These are phyloP conservation scores for Vaccinium darrowii DNA, from an alignment of 148 eudicot genomes.

Conservation along the genomic window DNA sequence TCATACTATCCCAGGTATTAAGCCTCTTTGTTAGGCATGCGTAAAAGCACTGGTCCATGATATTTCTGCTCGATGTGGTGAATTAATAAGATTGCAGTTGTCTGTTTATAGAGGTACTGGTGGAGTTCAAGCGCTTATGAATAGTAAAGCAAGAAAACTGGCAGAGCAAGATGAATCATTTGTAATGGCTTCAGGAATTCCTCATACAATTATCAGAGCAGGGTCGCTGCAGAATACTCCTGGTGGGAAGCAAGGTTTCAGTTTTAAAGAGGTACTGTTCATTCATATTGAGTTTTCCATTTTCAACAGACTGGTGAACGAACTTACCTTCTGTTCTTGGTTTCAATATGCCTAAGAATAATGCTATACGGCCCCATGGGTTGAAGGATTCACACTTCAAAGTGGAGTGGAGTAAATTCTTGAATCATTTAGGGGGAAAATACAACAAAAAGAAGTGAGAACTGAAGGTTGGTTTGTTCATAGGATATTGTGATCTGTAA, in stretches of 20 bases:
- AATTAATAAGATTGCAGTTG: constrained; percentile 71
- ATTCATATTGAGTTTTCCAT: not conserved
- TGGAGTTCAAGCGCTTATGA: constrained; percentile 82
- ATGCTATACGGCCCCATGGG: not conserved
- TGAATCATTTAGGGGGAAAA: not conserved
- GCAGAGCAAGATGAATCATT: constrained; percentile 77
- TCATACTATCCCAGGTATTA: constrained; percentile 81
- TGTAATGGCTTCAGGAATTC: constrained; percentile 55
- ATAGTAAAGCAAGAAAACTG: constrained; percentile 60
- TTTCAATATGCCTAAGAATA: not conserved
- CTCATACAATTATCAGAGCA: constrained; percentile 80
- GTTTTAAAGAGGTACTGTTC: constrained; percentile 63
- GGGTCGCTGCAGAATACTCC: constrained; percentile 63
- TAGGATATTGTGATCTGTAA: not conserved
- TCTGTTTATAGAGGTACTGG: constrained; percentile 76
- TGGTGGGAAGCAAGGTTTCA: constrained; percentile 82
- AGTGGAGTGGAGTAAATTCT: not conserved
- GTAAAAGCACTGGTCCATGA: not conserved
- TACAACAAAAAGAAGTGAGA: not conserved
- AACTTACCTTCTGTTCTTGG: not conserved
- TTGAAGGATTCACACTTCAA: not conserved
- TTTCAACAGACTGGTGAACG: not conserved
- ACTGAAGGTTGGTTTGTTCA: not conserved
- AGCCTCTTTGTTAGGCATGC: constrained; percentile 4
- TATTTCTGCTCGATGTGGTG: constrained; percentile 28